Evolutionary conservation across 2,329 filamentous ascomycete genomes (phyloP).

Genomic region (Alternaria arbusti): DNA sequence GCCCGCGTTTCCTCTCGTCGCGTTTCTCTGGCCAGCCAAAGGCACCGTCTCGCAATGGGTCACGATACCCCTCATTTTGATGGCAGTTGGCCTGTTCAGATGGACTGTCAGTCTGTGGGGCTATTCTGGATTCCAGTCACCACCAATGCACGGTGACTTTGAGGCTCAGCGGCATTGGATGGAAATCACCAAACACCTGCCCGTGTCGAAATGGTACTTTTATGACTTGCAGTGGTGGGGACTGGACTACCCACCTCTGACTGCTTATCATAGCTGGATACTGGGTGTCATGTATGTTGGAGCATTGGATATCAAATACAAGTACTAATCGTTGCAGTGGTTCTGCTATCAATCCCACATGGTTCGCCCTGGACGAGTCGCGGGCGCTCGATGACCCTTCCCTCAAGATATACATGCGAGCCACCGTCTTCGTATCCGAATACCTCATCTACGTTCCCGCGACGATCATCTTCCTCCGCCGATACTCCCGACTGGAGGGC

Average conservation of each 20-base stretch:
- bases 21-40: constrained; percentile 93
- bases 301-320: neutral
- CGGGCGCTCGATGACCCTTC: constrained; percentile 78
- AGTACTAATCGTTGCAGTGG: constrained; percentile 58
- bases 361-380: constrained; percentile 86
- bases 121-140: constrained; percentile 84
- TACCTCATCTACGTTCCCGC: constrained; percentile 90
- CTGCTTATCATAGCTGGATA: constrained; percentile 98
- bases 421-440: constrained; percentile 87
- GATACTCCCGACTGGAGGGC: constrained; percentile 76
- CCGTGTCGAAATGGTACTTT: constrained; percentile 96
- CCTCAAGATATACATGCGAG: constrained; percentile 95
- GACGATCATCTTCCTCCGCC: constrained; percentile 81
- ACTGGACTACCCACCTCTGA: constrained; percentile 94
- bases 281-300: constrained; percentile 74
- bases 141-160: constrained; percentile 95
- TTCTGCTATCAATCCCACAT: constrained; percentile 75
- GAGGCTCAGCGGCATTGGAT: constrained; percentile 99
- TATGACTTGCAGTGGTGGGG: constrained; percentile 98
- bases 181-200: constrained; percentile 90
- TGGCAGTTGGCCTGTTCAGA: constrained; percentile 88
- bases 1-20: constrained; percentile 86
- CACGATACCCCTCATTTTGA: constrained; percentile 83
- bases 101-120: constrained; percentile 94
- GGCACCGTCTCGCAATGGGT: constrained; percentile 90